These are phyloP conservation scores for Agrostemma githago DNA, from an alignment of 148 eudicot genomes.

Conservation along the genomic window DNA sequence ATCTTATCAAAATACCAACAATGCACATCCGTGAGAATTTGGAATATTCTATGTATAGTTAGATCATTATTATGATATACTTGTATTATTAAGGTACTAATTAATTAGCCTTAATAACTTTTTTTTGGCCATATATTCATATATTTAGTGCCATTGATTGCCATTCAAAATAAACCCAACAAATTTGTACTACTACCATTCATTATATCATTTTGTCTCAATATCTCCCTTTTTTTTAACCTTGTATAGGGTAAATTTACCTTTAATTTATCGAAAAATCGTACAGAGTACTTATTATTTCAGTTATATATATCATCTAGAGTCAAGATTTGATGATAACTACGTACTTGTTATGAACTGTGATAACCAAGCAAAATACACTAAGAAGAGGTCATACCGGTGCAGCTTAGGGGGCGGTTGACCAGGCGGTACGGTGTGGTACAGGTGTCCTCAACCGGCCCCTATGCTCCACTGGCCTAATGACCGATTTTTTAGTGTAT, in stretches of 20 bases:
- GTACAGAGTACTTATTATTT: too few relatives aligned
- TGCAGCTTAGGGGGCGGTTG: too few relatives aligned
- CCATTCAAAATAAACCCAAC: constrained; percentile 5
- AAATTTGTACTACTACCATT: not conserved
- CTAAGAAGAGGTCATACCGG: too few relatives aligned
- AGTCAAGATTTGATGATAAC: too few relatives aligned
- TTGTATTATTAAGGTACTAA: constrained; percentile 3
- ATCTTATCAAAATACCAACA: constrained; percentile 7
- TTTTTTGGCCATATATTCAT: constrained; percentile 33
- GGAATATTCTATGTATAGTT: constrained; percentile 7
- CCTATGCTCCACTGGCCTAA: too few relatives aligned
- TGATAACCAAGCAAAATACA: too few relatives aligned
- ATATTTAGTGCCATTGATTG: constrained; percentile 33
- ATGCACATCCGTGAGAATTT: constrained; percentile 5
- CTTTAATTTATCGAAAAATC: not conserved
- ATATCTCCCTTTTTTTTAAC: not conserved
- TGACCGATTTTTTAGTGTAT: too few relatives aligned
- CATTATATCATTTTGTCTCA: not conserved
- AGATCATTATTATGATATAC: not conserved
- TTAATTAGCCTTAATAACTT: constrained; percentile 17
- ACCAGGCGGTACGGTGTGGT: too few relatives aligned
- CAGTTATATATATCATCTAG: too few relatives aligned
- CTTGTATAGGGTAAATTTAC: not conserved
- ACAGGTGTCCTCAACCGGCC: too few relatives aligned
- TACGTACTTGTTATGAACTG: too few relatives aligned